Conservation (phyloP, 2,329 filamentous ascomycete species). For the Sarocladium kiliense region DNA sequence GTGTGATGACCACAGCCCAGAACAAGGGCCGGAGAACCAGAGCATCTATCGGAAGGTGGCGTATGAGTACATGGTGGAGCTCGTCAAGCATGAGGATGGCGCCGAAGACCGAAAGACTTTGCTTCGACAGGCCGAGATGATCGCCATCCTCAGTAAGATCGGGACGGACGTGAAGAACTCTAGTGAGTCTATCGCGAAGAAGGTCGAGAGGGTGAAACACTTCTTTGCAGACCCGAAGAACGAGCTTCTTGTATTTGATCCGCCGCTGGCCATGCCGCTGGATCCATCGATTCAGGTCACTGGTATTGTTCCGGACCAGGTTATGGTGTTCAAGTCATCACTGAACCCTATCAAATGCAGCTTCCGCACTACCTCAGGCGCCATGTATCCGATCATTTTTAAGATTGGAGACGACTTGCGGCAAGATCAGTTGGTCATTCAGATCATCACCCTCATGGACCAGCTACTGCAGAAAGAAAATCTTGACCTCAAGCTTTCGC, state of each 20-base stretch:
- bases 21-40: conserved; percentile 69
- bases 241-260: conserved; percentile 76
- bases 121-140: conserved; percentile 81
- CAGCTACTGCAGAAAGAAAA: conserved; percentile 93
- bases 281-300: conserved; percentile 78
- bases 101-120: conserved; percentile 70
- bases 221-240: conserved; percentile 86
- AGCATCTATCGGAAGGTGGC: conserved; percentile 89
- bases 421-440: conserved; percentile 95
- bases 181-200: conserved; percentile 70
- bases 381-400: conserved; percentile 88
- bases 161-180: conserved; percentile 83
- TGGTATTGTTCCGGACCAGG: conserved; percentile 77
- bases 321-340: conserved; percentile 92
- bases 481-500: conserved; percentile 87
- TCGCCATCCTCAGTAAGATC: conserved; percentile 81
- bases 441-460: conserved; percentile 97
- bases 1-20: conserved; percentile 76
- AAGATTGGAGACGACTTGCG: conserved; percentile 95
- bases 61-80: conserved; percentile 90
- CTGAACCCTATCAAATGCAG: conserved; percentile 86
- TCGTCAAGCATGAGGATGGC: conserved; percentile 68
- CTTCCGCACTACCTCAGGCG: conserved; percentile 74
- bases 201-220: conserved; percentile 79
- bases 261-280: conserved; percentile 79